These are phyloP conservation scores for Penicillium verhagenii DNA, from an alignment of 495 filamentous ascomycete species.

Conservation along the genomic window DNA sequence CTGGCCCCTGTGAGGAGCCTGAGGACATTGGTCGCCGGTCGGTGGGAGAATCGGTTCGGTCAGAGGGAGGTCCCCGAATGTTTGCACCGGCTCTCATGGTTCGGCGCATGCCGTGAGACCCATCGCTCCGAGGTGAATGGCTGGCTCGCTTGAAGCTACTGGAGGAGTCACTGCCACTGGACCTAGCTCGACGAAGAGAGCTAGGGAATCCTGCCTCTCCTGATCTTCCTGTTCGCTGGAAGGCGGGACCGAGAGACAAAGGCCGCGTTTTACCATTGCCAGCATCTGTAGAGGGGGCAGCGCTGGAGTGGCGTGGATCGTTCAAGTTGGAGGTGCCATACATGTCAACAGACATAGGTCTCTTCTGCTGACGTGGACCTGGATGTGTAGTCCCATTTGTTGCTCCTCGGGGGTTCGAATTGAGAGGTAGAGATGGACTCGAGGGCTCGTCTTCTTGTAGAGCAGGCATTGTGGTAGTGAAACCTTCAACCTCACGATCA, in stretches of 20 bases:
- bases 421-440: slow-evolving; percentile 18
- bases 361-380: slow-evolving; percentile 16
- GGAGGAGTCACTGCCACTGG: slow-evolving; percentile 59
- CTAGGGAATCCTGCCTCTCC: slow-evolving; percentile 2
- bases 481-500: slow-evolving; percentile 16
- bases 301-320: slow-evolving; percentile 10
- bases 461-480: slow-evolving; percentile 18
- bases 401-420: neutral
- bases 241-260: slow-evolving; percentile 27
- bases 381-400: slow-evolving; percentile 12
- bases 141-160: slow-evolving; percentile 59
- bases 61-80: slow-evolving; percentile 22
- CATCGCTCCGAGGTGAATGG: slow-evolving; percentile 33
- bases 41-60: slow-evolving; percentile 29
- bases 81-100: slow-evolving; percentile 48
- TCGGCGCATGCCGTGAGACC: slow-evolving; percentile 51
- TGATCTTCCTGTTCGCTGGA: slow-evolving; percentile 7
- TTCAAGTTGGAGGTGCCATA: slow-evolving; percentile 16
- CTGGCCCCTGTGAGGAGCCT: slow-evolving; percentile 26
- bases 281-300: slow-evolving; percentile 2
- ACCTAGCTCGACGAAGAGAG: slow-evolving; percentile 31
- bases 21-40: slow-evolving; percentile 35
- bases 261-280: slow-evolving; percentile 21
- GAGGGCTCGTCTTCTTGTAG: slow-evolving; percentile 17
- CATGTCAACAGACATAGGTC: slow-evolving; percentile 26